Evolutionary conservation across 805 yeast genomes (phyloP).

Genomic region (Pichia deserticola): DNA sequence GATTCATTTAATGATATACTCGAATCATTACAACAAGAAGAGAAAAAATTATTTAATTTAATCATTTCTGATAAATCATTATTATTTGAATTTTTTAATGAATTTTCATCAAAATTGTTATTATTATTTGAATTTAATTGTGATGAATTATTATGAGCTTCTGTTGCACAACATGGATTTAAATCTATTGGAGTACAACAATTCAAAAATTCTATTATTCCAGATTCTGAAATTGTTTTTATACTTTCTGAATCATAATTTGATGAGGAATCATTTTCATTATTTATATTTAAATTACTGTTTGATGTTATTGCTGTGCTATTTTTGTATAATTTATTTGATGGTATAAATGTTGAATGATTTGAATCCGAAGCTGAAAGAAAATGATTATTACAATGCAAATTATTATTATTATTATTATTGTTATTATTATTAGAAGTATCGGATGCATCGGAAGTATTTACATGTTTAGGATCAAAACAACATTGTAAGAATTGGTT

Average conservation of each 20-base stretch:
- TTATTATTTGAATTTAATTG: background rate
- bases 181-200: slow-evolving; percentile 5
- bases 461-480: slow-evolving; percentile 12
- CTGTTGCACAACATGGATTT: slow-evolving; percentile 4
- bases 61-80: slow-evolving; percentile 8
- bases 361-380: no score
- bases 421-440: background rate
- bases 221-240: slow-evolving; percentile 7
- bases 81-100: background rate
- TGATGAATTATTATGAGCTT: background rate
- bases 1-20: background rate
- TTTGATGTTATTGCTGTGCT: background rate
- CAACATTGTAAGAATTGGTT: slow-evolving; percentile 13
- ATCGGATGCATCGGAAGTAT: background rate
- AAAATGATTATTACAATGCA: no score
- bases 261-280: slow-evolving; percentile 1
- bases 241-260: slow-evolving; percentile 1
- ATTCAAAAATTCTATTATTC: background rate
- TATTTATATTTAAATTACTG: background rate
- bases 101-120: background rate
- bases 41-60: slow-evolving; percentile 3
- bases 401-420: no score
- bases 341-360: no score
- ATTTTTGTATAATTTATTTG: no score
- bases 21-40: slow-evolving; percentile 8